Base-by-base conservation (phyloP, 2,329 filamentous ascomycete species). In the Pseudogymnoascus sp. region DNA sequence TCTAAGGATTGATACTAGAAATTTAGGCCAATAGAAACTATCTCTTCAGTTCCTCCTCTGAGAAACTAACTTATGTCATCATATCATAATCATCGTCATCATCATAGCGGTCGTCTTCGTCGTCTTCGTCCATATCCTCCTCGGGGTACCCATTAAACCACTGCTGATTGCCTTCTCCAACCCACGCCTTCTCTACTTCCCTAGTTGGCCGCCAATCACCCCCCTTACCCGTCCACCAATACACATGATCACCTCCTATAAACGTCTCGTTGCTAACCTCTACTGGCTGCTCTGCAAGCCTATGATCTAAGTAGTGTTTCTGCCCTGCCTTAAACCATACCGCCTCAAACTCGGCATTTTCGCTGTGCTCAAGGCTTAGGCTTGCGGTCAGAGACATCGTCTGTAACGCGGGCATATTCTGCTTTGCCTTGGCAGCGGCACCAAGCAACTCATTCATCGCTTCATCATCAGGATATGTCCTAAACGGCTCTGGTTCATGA, bases 341-440 rank as follows among this genome's bases (percentile, higher is more conserved):
- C 7, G 50, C 50, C 17, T 56, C 50, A 56, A 56, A 56, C 50
- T 56, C 50, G n/a, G 29, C 50, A 21, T 56, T 33, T 33, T 56
- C 50, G 50, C 50, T 56, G 10, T 56, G 15, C 19, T 56, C 50
- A 19, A 56, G 50, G 10, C 29, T 56, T 13, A 33, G 29, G 50
- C 50, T 56, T 56, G 50, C 50, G 33, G 50, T 56, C 11, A 56
- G 50, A 19, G 50, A 56, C 50, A 56, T 56, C 50, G 35, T 56
- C 50, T 33, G 50, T 17, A 64, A 37, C 23, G 38, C 59, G 7
- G 62, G 62, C 62, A 64, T 64, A 31, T 46, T 40, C 3, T 40
- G 29, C 29, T 40, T 44, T 15, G 62, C 59, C 15, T 44, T 35
- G 13, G 38, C 62, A 59, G 60, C 42, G 29, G 62, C 56, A 17